Evolutionary conservation across 2,329 filamentous ascomycete genomes (phyloP).

Genomic region (Chrysoporthe puriensis): DNA sequence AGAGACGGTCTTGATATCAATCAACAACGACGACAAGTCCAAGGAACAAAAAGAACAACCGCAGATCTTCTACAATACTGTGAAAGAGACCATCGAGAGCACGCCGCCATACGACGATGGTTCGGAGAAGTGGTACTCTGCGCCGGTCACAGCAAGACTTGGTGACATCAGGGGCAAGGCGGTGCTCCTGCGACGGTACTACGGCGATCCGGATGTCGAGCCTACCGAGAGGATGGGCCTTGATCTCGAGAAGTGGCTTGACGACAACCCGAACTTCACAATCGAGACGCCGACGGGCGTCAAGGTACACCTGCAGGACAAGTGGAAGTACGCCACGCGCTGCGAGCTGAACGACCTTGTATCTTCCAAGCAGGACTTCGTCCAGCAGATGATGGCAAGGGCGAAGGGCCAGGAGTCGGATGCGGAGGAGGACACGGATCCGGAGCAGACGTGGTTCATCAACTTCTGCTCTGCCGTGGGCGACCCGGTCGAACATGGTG

Average conservation of each 20-base stretch:
- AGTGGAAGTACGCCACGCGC: constrained; percentile 47
- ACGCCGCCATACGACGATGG: constrained; percentile 37
- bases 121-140: constrained; percentile 61
- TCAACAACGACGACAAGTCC: constrained; percentile 69
- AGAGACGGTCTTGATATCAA: constrained; percentile 68
- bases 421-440: constrained; percentile 32
- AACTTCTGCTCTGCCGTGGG: constrained; percentile 50
- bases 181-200: constrained; percentile 66
- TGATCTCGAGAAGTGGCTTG: constrained; percentile 56
- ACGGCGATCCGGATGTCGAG: constrained; percentile 46
- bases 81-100: constrained; percentile 59
- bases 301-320: constrained; percentile 49
- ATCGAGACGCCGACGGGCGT: constrained; percentile 44
- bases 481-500: constrained; percentile 41
- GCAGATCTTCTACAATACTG: constrained; percentile 44
- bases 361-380: constrained; percentile 42
- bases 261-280: constrained; percentile 65
- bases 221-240: constrained; percentile 39
- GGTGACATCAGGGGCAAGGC: constrained; percentile 68
- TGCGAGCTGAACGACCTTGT: constrained; percentile 44
- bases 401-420: constrained; percentile 33
- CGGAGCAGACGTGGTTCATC: constrained; percentile 41
- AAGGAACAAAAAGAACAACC: constrained; percentile 57
- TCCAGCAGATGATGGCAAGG: constrained; percentile 42
- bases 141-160: constrained; percentile 57